These are phyloP conservation scores for Fusarium praegraminearum DNA, from an alignment of 2,329 filamentous ascomycete genomes.

Conservation along the genomic window DNA sequence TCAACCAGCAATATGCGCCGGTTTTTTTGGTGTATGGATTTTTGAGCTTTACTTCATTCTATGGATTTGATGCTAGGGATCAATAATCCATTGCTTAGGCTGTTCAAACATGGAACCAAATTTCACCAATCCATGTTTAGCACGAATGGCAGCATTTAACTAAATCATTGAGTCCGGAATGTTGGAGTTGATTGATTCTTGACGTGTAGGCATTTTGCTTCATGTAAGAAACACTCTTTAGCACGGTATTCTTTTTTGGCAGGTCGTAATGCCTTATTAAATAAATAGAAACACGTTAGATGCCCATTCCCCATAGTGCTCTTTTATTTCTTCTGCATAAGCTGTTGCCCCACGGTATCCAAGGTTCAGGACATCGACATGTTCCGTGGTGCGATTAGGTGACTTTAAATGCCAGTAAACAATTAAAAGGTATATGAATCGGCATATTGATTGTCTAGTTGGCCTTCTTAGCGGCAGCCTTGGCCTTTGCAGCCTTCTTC, in stretches of 20 bases:
- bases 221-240: conserved; percentile 48
- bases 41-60: conserved; percentile 42
- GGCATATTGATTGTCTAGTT: conserved; percentile 60
- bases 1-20: conserved; percentile 13
- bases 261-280: conserved; percentile 44
- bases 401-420: conserved; percentile 28
- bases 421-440: conserved; percentile 43
- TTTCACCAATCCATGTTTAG: conserved; percentile 21
- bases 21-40: conserved; percentile 28
- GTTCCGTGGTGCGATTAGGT: conserved; percentile 36
- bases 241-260: conserved; percentile 41
- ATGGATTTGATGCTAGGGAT: conserved; percentile 29
- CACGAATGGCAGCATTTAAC: conserved; percentile 38
- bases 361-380: neutral
- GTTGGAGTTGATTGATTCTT: conserved; percentile 49
- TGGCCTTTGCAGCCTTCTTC: conserved; percentile 96
- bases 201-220: conserved; percentile 48
- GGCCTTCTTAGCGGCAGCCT: conserved; percentile 89
- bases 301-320: conserved; percentile 48
- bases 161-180: conserved; percentile 37
- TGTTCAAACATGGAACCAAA: conserved; percentile 26
- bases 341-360: conserved; percentile 10
- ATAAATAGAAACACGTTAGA: conserved; percentile 55
- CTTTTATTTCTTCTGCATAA: conserved; percentile 29
- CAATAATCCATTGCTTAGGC: conserved; percentile 27